Percentiles rank a stretch among this genome's conserved stretches.
Conservation (phyloP, 495 filamentous ascomycete genomes). For the Acidomyces sp. region DNA sequence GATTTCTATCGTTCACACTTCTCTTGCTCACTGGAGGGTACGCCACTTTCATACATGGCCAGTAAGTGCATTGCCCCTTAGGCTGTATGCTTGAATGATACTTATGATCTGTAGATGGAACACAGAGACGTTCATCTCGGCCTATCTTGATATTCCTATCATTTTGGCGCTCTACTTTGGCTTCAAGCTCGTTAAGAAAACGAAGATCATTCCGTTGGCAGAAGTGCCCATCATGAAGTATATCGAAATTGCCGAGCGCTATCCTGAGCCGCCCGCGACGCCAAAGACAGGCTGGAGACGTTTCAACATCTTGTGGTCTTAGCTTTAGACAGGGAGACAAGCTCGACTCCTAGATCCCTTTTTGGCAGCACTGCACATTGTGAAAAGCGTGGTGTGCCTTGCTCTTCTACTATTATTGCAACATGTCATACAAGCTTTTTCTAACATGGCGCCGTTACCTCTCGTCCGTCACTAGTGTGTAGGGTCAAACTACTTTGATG, state of each 20-base stretch:
- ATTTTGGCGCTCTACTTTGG: conserved; percentile 43
- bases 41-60: conserved; percentile 32
- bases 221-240: conserved; percentile 41
- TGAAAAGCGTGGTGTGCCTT: too few relatives aligned
- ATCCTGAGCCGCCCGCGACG: conserved; percentile 6
- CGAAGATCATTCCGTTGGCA: conserved; percentile 34
- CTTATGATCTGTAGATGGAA: conserved; percentile 29
- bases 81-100: neutral
- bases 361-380: too few relatives aligned
- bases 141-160: conserved; percentile 49
- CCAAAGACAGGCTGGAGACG: conserved; percentile 1
- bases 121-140: conserved; percentile 38
- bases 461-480: too few relatives aligned
- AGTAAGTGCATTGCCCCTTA: neutral
- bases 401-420: too few relatives aligned
- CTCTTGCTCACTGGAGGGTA: conserved; percentile 45
- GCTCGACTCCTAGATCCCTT: too few relatives aligned
- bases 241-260: conserved; percentile 5
- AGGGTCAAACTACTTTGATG: too few relatives aligned
- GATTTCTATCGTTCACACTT: conserved; percentile 42
- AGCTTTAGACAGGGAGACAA: too few relatives aligned
- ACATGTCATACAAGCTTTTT: too few relatives aligned
- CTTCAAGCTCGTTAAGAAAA: conserved; percentile 40
- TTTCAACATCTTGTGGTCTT: conserved; percentile 8
- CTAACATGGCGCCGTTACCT: too few relatives aligned